Percentiles rank a stretch among this genome's conserved stretches.
These are phyloP conservation scores for Candida ortonii DNA, from an alignment of 805 yeast species.

Conservation along the genomic window DNA sequence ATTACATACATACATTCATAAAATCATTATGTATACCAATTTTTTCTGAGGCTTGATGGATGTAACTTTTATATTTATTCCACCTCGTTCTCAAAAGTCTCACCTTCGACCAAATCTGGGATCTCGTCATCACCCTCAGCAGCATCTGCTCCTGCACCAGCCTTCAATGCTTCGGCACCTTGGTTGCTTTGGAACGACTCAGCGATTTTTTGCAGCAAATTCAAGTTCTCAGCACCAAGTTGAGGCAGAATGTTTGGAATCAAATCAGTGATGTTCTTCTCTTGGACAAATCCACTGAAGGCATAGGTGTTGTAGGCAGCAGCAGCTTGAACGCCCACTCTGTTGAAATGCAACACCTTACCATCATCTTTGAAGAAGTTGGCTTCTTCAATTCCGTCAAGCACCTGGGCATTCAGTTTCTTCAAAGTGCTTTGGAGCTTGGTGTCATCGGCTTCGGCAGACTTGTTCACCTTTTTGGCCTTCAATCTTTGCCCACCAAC, in stretches of 20 bases:
- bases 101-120: slow-evolving; percentile 84
- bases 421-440: slow-evolving; percentile 85
- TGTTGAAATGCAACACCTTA: slow-evolving; percentile 90
- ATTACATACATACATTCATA: slow-evolving; percentile 10
- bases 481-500: slow-evolving; percentile 87
- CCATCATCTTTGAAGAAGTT: slow-evolving; percentile 97
- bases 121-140: slow-evolving; percentile 64
- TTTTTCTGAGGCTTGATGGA: too few species aligned
- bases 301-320: slow-evolving; percentile 88
- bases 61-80: too few species aligned
- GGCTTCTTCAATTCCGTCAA: slow-evolving; percentile 92
- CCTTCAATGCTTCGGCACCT: slow-evolving; percentile 35
- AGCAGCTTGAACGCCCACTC: slow-evolving; percentile 95
- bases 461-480: slow-evolving; percentile 70
- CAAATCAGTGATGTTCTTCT: slow-evolving; percentile 87
- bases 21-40: slow-evolving; percentile 15
- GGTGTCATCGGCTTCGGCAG: slow-evolving; percentile 80
- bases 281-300: slow-evolving; percentile 92
- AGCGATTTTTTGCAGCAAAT: slow-evolving; percentile 84
- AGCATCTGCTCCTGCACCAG: slow-evolving; percentile 36
- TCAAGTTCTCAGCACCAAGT: slow-evolving; percentile 93
- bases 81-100: slow-evolving; percentile 68
- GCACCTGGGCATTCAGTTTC: slow-evolving; percentile 84
- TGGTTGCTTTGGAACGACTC: slow-evolving; percentile 72
- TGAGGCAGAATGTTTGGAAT: slow-evolving; percentile 93